Evolutionary conservation across 2,329 filamentous ascomycete species (phyloP), one percentile per base, ranked within the genome.

Genomic region (Verticillium tricorpus): DNA sequence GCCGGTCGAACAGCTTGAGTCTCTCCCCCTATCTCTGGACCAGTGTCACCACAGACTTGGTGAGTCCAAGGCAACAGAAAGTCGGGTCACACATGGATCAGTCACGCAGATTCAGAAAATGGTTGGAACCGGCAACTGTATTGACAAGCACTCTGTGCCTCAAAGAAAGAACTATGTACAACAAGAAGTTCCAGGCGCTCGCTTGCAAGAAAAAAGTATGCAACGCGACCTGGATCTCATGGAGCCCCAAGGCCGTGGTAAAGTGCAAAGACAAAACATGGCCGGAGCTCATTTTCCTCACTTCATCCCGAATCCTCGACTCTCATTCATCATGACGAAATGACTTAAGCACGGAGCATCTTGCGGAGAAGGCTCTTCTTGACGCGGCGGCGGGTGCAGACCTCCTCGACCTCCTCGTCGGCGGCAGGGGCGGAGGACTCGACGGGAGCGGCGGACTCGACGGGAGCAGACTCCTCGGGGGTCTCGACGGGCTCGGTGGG

Each of bases 381-480:
- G 57, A 58, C 57, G 57, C 57, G 57, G 57, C 37, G 37, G 57
- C 57, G 57, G 25, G 57, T 58, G 57, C 57, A 58, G 37, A 45
- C 37, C 57, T 58, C 57, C 57, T 58, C 57, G 57, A 58, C n/a
- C 57, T 58, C 57, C 57, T 58, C 57, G 57, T 58, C 39, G 8
- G 14, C 39, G 45, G 9, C 45, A n/a, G 45, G 45, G 37, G 40
- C 39, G n/a, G 31, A 5, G 55, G 55, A 8, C 55, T 57, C 32
- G 25, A 39, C 6, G 57, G 31, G 22, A 17, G 57, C 6, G 19
- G 55, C 55, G 25, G 57, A 34, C 56, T 57, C 56, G 56, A 37
- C 32, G 32, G 56, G 56, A n/a, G 56, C 56, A 32, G 56, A 15
- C 56, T 58, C 56, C 56, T 58, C 56, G 37, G 57, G 57, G 57